Evolutionary conservation across 306 rosid species (phyloP), one percentile per base, ranked within the genome.

Genomic region (Amphicarpaea edgeworthii): DNA sequence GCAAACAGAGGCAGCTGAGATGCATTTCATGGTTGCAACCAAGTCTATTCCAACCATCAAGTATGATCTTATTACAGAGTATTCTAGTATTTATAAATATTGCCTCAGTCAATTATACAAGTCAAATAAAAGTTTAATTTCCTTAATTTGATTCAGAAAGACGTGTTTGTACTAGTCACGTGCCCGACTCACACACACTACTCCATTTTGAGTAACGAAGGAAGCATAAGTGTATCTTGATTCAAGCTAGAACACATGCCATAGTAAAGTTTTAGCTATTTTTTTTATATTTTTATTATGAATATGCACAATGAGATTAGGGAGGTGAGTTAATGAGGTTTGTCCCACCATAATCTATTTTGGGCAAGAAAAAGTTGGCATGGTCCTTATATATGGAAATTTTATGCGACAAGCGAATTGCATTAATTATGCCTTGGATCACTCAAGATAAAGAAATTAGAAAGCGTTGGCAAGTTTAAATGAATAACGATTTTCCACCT

Each of bases 1-100:
- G 28, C 73, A 73, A 43, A 70, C 45, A 30, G 32, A 70, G 63
- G 67, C 12, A 6, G 55, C 15, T 14, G 12, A 41, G 45, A 63
- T 21, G 54, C 23, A 11, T 62, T 58, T 77, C 92, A 83, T 88
- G 14, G 77, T 73, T 68, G 8, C 17, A 11, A 26, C 46, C 7
- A 30, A 37, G 15, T 9, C n/a, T 62, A 3, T 17, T 16, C 55
- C 20, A 49, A 7, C 11, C 1, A 51, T 8, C 23, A 49, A 47
- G 20, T 49, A 16, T 49, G 55, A 49, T n/a, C 9, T 10, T 15
- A n/a, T 5, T n/a, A 0, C 0, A 8, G 59, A 24, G 24, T 12
- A 50, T 19, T 53, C 59, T 53, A 20, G 59, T 53, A 53, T 53
- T 19, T 53, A 19, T 53, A 5, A 53, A 53, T 30, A 19, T 53